phyloP scores from a whole-genome alignment of 495 filamentous ascomycete species.

The Daldinia bambusicola region DNA sequence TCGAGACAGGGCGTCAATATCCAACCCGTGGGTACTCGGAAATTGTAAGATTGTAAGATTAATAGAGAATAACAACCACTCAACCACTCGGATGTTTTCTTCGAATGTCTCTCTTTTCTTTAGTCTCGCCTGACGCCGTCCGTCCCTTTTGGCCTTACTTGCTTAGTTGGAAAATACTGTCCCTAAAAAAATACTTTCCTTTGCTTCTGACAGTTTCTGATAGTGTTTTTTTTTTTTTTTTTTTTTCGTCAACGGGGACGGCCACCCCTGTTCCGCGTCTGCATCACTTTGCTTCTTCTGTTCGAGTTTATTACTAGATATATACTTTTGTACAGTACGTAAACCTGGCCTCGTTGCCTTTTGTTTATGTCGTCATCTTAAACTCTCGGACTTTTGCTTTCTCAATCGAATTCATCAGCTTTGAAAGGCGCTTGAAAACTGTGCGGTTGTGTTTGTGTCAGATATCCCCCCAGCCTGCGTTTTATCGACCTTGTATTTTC shows the following conservation, averaged over 20 bases:
- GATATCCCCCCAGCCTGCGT: constrained; percentile 34
- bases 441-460: constrained; percentile 24
- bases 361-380: constrained; percentile 39
- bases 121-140: constrained; percentile 15
- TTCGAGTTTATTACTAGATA: constrained; percentile 36
- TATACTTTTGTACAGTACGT: constrained; percentile 38
- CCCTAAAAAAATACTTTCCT: constrained; percentile 2
- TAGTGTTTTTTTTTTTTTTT: constrained; percentile 2
- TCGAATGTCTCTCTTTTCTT: constrained; percentile 8
- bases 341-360: constrained; percentile 29
- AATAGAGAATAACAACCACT: constrained; percentile 35
- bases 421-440: constrained; percentile 23
- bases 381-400: constrained; percentile 38
- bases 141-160: not conserved
- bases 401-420: constrained; percentile 13
- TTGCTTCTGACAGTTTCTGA: constrained; percentile 31
- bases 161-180: constrained; percentile 13
- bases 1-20: constrained; percentile 28
- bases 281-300: constrained; percentile 24
- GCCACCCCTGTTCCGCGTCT: constrained; percentile 10
- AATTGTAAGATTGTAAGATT: constrained; percentile 44
- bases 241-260: constrained; percentile 28
- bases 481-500: constrained; percentile 21
- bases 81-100: constrained; percentile 15
- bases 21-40: constrained; percentile 35